Percentiles rank a stretch among this genome's conserved stretches.
phyloP scores from a whole-genome alignment of 176 grass and related monocot species.

The Tillandsia fasciculata region DNA sequence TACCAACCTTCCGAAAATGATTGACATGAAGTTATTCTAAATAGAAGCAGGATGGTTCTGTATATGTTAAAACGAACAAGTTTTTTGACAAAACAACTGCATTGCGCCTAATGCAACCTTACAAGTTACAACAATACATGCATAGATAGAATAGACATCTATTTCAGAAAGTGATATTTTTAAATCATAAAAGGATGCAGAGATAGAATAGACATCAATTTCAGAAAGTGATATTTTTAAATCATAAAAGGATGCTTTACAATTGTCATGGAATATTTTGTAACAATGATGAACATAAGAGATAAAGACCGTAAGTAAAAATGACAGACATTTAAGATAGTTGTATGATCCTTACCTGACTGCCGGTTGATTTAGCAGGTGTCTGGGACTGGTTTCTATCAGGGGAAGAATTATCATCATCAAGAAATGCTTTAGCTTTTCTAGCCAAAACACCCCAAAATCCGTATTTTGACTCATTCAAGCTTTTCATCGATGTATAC shows the following conservation, averaged over 20 bases:
- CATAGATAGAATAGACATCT: background rate
- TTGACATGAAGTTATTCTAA: background rate
- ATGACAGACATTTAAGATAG: background rate
- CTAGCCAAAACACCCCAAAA: conserved; percentile 68
- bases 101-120: background rate
- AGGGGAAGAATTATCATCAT: conserved; percentile 49
- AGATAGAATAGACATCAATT: background rate
- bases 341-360: conserved; percentile 35
- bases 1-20: background rate
- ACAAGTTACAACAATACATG: background rate
- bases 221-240: background rate
- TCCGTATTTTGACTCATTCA: conserved; percentile 82
- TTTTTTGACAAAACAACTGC: background rate
- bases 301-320: background rate
- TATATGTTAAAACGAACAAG: background rate
- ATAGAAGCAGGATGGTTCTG: background rate
- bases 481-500: conserved; percentile 81
- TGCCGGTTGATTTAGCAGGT: conserved; percentile 24
- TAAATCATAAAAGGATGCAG: background rate
- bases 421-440: conserved; percentile 83
- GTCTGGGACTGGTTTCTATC: conserved; percentile 24
- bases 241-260: background rate
- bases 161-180: background rate
- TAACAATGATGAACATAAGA: background rate
- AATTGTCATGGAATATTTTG: background rate